phyloP scores from a whole-genome alignment of 1,284 basidiomycete genomes.

The Malassezia equina region DNA sequence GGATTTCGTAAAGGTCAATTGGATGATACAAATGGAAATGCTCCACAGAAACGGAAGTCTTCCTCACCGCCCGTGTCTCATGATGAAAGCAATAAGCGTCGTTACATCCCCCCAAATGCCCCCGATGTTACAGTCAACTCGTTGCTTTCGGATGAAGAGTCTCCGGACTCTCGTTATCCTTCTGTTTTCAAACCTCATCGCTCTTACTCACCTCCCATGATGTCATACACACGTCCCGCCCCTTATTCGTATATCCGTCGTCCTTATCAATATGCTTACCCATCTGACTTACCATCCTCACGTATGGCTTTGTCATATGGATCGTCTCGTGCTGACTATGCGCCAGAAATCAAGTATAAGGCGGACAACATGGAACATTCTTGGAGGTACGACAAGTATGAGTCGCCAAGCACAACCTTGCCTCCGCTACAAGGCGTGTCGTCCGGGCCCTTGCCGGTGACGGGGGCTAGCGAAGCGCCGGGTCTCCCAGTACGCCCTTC shows the following conservation, averaged over 20 bases:
- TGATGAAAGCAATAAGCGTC: not conserved
- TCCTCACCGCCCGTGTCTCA: not conserved
- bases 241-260: not conserved
- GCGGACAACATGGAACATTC: not conserved
- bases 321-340: not conserved
- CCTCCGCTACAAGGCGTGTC: not conserved
- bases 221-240: not conserved
- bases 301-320: not conserved
- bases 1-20: not conserved
- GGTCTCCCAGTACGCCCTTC: not conserved
- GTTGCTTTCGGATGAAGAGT: not conserved
- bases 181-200: not conserved
- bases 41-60: not conserved
- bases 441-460: not conserved
- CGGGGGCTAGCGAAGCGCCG: not conserved
- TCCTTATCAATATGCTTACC: not conserved
- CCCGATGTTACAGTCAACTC: not conserved
- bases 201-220: not conserved
- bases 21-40: not conserved
- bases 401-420: not conserved
- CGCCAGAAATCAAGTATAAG: not conserved
- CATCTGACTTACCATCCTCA: not conserved
- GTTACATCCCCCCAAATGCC: not conserved
- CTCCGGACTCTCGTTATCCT: not conserved
- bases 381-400: not conserved